Evolutionary conservation across 805 yeast genomes (phyloP), one percentile per base, ranked within the genome.

Genomic region (Pichia kluyveri): DNA sequence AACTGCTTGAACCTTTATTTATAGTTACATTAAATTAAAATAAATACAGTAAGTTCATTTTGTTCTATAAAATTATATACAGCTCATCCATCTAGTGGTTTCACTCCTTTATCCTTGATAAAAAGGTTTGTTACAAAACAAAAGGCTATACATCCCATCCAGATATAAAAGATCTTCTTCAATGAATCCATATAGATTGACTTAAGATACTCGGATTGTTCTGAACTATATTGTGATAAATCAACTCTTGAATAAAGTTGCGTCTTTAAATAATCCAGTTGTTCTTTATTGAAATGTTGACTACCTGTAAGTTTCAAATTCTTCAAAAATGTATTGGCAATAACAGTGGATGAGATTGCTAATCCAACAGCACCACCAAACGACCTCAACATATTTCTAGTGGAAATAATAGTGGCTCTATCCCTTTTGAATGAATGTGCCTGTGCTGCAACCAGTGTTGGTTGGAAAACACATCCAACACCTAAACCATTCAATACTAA

Each of bases 301-400:
- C 12, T 30, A 30, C 31, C 31, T 9, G 11, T 23, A 3, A 6
- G 26, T 6, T 17, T 17, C n/a, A 45, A 36, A 17, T 34, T 26
- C 14, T 45, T 14, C 18, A 11, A 8, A 45, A 62, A 54, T 5
- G 55, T 51, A 48, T 61, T 62, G n/a, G 65, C 60, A 44, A 61
- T 42, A n/a, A 62, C 53, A 8, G 65, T 53, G 1, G 66, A 54
- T 14, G 59, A 53, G 10, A 75, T 60, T 0, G 83, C 82, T 37
- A 79, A 64, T 0, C 85, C 84, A 28, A 77, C 63, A 1, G 83
- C 72, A n/a, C 82, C 82, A 15, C 85, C 86, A 48, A 80, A 71
- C 3, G 80, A 73, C 47, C 85, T 64, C 42, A 76, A 54, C 26
- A 77, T 77, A 54, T 78, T 79, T 58, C 85, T 67, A 1, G 80